Evolutionary conservation across 345 rosid genomes (phyloP).

Genomic region (Brassica cretica): DNA sequence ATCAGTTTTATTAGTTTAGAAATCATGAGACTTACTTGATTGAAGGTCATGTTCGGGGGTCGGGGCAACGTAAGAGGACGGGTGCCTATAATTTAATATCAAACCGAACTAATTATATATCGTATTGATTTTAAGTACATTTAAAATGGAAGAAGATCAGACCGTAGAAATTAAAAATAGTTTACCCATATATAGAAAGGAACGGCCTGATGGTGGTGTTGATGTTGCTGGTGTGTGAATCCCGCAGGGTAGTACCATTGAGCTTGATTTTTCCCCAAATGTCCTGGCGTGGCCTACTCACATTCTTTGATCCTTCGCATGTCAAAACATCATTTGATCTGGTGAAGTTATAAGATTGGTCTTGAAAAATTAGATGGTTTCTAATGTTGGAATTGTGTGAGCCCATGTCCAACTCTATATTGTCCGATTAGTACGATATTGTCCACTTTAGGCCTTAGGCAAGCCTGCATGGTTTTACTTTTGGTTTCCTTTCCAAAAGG

Average conservation of each 20-base stretch:
- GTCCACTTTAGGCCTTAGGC: too few species aligned
- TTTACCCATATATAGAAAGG: constrained; percentile 70
- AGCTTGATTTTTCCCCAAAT: constrained; percentile 60
- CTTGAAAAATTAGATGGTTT: not conserved
- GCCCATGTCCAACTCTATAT: too few species aligned
- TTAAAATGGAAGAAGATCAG: constrained; percentile 3
- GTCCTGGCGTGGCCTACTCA: constrained; percentile 53
- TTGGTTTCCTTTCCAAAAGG: too few species aligned
- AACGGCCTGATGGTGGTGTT: constrained; percentile 49
- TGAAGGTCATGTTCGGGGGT: constrained; percentile 61
- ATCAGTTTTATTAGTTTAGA: not conserved
- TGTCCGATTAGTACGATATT: too few species aligned
- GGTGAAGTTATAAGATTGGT: not conserved
- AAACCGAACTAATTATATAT: not conserved
- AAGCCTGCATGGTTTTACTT: too few species aligned
- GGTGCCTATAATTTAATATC: constrained; percentile 49
- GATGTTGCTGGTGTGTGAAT: constrained; percentile 54
- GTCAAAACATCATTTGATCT: constrained; percentile 10
- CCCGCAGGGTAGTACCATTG: constrained; percentile 84
- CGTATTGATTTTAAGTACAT: not conserved
- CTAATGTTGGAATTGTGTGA: too few species aligned
- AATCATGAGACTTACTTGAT: constrained; percentile 53
- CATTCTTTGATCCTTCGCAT: constrained; percentile 56
- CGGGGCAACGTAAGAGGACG: constrained; percentile 53
- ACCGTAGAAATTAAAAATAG: not conserved